Percentiles rank a stretch among this genome's conserved stretches.
Conservation (phyloP, 306 rosid species). For the Biancaea sappan region DNA sequence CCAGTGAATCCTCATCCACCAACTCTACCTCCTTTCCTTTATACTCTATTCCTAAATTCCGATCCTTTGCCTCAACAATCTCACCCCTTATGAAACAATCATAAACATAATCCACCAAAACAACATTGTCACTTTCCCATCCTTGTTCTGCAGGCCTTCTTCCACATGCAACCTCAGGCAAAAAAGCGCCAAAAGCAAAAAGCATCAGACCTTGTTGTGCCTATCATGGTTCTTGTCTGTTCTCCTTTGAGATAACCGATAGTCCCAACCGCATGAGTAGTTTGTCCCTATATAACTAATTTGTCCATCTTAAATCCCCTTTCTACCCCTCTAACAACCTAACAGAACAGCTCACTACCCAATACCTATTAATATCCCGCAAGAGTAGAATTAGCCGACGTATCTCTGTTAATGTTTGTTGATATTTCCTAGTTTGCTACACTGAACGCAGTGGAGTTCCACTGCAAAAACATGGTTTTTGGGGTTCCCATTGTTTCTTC, state of each 20-base stretch:
- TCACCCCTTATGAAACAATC: slow-evolving; percentile 44
- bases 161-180: slow-evolving; percentile 69
- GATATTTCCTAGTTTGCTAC: slow-evolving; percentile 48
- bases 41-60: not conserved
- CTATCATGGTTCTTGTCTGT: slow-evolving; percentile 57
- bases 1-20: no score
- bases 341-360: no score
- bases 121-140: slow-evolving; percentile 27
- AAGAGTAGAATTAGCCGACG: slow-evolving; percentile 17
- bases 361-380: slow-evolving; percentile 58
- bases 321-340: no score
- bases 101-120: slow-evolving; percentile 62
- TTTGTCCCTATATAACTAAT: slow-evolving; percentile 64
- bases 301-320: no score
- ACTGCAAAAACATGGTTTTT: slow-evolving; percentile 53
- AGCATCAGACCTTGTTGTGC: slow-evolving; percentile 63
- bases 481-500: slow-evolving; percentile 40
- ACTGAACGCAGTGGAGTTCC: slow-evolving; percentile 59
- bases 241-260: slow-evolving; percentile 73
- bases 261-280: slow-evolving; percentile 75
- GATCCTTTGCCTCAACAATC: slow-evolving; percentile 50
- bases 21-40: not conserved
- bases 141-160: slow-evolving; percentile 56
- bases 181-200: slow-evolving; percentile 62
- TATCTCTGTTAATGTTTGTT: slow-evolving; percentile 53